Percentiles rank a stretch among this genome's conserved stretches.
phyloP scores from a whole-genome alignment of 176 grass and related monocot genomes.

The Paspalum vaginatum region DNA sequence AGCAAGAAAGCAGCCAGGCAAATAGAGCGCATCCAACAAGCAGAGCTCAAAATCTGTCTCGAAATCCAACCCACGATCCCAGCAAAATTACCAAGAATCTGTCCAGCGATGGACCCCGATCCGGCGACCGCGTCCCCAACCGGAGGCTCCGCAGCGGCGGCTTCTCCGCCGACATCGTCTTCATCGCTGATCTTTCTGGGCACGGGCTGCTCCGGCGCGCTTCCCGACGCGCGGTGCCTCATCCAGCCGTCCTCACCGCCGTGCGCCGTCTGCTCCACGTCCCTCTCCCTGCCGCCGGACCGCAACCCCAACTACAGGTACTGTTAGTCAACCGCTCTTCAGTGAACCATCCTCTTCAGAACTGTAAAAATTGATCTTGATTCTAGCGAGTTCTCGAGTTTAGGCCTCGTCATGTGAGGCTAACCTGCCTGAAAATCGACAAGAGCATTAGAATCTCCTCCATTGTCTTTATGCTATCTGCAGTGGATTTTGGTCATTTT shows the following conservation, averaged over 20 bases:
- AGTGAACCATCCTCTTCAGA: background rate
- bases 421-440: background rate
- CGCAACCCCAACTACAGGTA: constrained; percentile 84
- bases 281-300: constrained; percentile 68
- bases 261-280: constrained; percentile 69
- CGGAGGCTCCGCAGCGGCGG: background rate
- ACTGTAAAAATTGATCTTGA: background rate
- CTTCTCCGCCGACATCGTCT: background rate
- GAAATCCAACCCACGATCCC: background rate
- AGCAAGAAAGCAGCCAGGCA: background rate
- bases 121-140: background rate
- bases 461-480: background rate
- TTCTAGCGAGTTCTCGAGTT: background rate
- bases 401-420: background rate
- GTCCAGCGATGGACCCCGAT: constrained; percentile 12
- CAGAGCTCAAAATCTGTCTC: background rate
- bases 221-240: constrained; percentile 75
- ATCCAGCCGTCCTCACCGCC: constrained; percentile 67
- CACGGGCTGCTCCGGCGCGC: constrained; percentile 75
- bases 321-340: background rate
- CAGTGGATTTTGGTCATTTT: background rate
- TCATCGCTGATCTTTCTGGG: constrained; percentile 85
- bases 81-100: background rate
- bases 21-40: background rate
- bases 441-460: too few relatives aligned